phyloP scores from a whole-genome alignment of 192 early-diverging fungal species.

The Pilaira anomala region DNA sequence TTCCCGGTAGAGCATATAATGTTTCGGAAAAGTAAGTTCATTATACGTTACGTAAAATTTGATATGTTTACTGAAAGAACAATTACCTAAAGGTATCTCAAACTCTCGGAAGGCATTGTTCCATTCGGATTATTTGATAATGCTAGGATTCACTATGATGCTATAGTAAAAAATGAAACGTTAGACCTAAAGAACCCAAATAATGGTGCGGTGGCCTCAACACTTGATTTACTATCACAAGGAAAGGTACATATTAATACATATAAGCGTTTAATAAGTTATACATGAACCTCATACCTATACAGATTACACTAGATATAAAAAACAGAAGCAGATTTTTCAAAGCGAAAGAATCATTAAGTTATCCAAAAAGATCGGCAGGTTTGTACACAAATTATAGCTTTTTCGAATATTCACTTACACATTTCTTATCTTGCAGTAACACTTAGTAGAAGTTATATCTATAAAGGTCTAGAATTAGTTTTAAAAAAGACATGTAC shows the following conservation, averaged over 20 bases:
- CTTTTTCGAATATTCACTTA: too few species aligned
- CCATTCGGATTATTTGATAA: constrained; percentile 3
- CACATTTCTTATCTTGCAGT: too few species aligned
- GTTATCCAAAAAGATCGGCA: constrained; percentile 1
- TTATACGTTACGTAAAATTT: neutral
- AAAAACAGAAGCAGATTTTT: neutral
- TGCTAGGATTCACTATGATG: neutral
- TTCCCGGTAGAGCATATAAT: neutral
- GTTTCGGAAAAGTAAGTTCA: neutral
- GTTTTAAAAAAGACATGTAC: too few species aligned
- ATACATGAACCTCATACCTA: too few species aligned
- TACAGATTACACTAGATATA: neutral
- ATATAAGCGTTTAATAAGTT: too few species aligned
- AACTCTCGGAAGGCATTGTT: neutral
- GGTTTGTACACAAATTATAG: too few species aligned
- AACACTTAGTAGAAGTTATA: too few species aligned
- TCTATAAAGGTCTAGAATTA: too few species aligned
- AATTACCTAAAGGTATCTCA: neutral
- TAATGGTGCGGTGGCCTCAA: neutral
- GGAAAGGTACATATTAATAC: constrained; percentile 1
- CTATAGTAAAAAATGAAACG: neutral
- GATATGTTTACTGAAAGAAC: neutral
- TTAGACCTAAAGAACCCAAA: neutral
- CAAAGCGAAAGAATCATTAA: neutral
- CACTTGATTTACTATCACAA: neutral